These are phyloP conservation scores for Ulota crispa DNA, from an alignment of 225 moss, liverwort and hornwort genomes.

Conservation along the genomic window DNA sequence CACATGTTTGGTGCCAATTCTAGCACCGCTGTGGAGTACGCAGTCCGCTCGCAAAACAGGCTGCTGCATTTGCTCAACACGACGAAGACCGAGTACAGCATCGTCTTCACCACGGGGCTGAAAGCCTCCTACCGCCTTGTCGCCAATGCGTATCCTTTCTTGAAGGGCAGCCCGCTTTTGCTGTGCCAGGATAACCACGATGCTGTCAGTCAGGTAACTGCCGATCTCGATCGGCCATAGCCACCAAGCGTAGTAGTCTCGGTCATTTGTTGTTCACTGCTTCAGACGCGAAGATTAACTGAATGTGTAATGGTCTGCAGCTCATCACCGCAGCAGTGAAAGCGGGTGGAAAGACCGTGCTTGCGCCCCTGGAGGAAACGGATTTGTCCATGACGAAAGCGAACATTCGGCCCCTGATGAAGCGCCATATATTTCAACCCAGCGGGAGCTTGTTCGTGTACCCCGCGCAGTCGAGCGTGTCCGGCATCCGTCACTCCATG, in stretches of 20 bases:
- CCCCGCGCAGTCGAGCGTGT: conserved; percentile 44
- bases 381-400: conserved; percentile 49
- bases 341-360: conserved; percentile 57
- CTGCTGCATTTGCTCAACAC: conserved; percentile 63
- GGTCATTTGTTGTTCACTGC: background rate
- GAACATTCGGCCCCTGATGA: conserved; percentile 42
- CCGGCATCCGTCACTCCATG: conserved; percentile 45
- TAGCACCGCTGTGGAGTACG: conserved; percentile 34
- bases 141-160: conserved; percentile 64
- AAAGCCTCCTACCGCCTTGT: conserved; percentile 49
- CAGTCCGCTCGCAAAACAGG: conserved; percentile 51
- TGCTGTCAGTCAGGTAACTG: conserved; percentile 41
- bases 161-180: conserved; percentile 60
- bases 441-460: conserved; percentile 44
- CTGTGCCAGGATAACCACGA: conserved; percentile 77
- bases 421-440: conserved; percentile 29
- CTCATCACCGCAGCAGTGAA: conserved; percentile 42
- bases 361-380: conserved; percentile 56
- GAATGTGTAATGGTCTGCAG: background rate
- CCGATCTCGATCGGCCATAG: background rate
- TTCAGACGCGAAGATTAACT: background rate
- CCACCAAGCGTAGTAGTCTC: background rate
- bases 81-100: conserved; percentile 48
- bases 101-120: conserved; percentile 69
- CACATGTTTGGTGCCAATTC: conserved; percentile 43